Conservation (phyloP, 768 basidiomycete genomes). For the Tubosaeta sp. region DNA sequence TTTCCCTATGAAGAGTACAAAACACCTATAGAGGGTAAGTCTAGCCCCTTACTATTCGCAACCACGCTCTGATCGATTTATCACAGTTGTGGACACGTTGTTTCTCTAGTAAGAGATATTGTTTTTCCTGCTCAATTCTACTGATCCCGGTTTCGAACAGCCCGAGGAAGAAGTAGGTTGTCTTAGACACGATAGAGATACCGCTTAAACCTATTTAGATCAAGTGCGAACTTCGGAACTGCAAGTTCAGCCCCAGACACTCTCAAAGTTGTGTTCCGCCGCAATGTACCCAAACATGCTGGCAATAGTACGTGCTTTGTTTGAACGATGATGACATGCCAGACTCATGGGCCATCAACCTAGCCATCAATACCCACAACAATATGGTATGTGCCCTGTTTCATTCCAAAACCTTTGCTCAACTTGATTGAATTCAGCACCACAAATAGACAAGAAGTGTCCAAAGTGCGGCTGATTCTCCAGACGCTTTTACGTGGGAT, state of each 20-base stretch:
- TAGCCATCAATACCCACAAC: conserved; percentile 62
- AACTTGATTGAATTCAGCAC: conserved; percentile 35
- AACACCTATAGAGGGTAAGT: conserved; percentile 52
- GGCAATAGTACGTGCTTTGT: conserved; percentile 58
- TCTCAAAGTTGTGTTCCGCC: conserved; percentile 47
- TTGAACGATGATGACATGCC: background rate
- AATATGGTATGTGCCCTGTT: conserved; percentile 45
- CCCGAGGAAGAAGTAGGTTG: conserved; percentile 53
- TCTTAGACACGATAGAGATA: background rate
- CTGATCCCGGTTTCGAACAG: conserved; percentile 29
- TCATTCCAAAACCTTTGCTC: background rate
- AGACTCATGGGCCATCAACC: conserved; percentile 11
- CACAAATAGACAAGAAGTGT: conserved; percentile 57
- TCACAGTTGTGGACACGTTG: conserved; percentile 51
- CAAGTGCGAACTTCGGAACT: conserved; percentile 53
- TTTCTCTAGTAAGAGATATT: conserved; percentile 40
- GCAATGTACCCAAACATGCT: conserved; percentile 52
- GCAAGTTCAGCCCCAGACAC: conserved; percentile 62
- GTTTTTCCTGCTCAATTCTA: background rate
- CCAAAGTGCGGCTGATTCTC: conserved; percentile 33
- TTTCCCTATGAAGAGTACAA: conserved; percentile 41
- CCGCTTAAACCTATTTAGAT: conserved; percentile 40
- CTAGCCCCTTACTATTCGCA: background rate
- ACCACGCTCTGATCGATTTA: conserved; percentile 2
- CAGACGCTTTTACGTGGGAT: background rate